phyloP scores from a whole-genome alignment of 352 stramenopile species.

The Phytophthora crassamura region DNA sequence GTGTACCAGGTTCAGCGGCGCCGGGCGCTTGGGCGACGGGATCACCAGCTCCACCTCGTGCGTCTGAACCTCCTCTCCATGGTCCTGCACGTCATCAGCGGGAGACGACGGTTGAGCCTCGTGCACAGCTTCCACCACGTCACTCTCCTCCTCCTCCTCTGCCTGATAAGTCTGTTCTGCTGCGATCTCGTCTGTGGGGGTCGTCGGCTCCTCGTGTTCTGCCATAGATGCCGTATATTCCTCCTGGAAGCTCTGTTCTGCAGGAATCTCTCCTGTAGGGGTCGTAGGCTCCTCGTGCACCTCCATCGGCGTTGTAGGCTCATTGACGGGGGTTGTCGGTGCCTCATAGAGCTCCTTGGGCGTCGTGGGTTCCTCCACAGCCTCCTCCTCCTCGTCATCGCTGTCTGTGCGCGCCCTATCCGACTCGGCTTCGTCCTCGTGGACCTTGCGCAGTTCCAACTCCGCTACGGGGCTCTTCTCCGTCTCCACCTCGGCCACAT shows the following conservation, averaged over 20 bases:
- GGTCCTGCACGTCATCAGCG: slow-evolving; percentile 8
- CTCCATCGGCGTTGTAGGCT: slow-evolving; percentile 24
- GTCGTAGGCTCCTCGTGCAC: slow-evolving; percentile 7
- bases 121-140: neutral
- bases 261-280: slow-evolving; percentile 7
- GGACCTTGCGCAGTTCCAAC: slow-evolving; percentile 20
- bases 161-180: neutral
- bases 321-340: neutral
- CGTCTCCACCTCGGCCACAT: slow-evolving; percentile 35
- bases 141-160: slow-evolving; percentile 3
- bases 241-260: slow-evolving; percentile 24
- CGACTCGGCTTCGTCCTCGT: slow-evolving; percentile 37
- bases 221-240: slow-evolving; percentile 1
- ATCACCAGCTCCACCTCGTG: slow-evolving; percentile 35
- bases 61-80: slow-evolving; percentile 14
- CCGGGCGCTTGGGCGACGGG: slow-evolving; percentile 30
- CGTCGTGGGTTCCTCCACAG: slow-evolving; percentile 3
- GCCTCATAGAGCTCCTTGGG: neutral
- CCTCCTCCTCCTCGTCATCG: slow-evolving; percentile 36
- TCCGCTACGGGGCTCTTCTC: slow-evolving; percentile 31
- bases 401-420: slow-evolving; percentile 42
- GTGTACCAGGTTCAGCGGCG: slow-evolving; percentile 33
- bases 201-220: neutral
- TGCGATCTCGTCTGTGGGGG: neutral
- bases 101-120: slow-evolving; percentile 1